Evolutionary conservation across 1,284 basidiomycete species (phyloP).

Genomic region (Melanopsichium pennsylvanicum): DNA sequence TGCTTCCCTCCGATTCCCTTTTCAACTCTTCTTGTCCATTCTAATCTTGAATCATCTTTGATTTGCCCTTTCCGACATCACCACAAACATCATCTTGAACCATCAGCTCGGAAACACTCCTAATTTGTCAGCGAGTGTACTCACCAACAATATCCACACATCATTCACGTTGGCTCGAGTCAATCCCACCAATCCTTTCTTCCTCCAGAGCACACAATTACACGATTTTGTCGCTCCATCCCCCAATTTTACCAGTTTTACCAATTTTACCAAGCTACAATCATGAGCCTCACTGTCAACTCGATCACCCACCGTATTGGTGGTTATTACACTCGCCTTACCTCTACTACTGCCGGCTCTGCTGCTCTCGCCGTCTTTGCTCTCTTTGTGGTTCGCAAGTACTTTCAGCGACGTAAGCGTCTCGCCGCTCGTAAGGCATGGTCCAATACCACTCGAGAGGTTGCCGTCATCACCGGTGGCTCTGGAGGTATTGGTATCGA

Average conservation of each 20-base stretch:
- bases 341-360: conserved; percentile 20
- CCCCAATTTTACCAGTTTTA: too few relatives aligned
- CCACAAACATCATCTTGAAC: too few relatives aligned
- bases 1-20: too few relatives aligned
- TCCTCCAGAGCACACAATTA: too few relatives aligned
- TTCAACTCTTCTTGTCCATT: too few relatives aligned
- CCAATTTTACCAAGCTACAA: too few relatives aligned
- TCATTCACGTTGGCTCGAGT: too few relatives aligned
- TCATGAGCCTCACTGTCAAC: conserved; percentile 25
- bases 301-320: conserved; percentile 20
- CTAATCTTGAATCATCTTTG: background rate
- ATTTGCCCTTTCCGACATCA: too few relatives aligned
- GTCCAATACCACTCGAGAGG: conserved; percentile 54
- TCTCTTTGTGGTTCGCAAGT: conserved; percentile 16
- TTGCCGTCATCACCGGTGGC: conserved; percentile 64
- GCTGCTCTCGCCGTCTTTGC: conserved; percentile 28
- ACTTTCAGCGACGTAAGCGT: conserved; percentile 17
- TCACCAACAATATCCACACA: too few relatives aligned
- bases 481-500: conserved; percentile 61
- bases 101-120: too few relatives aligned
- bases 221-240: too few relatives aligned
- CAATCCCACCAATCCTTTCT: background rate
- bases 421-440: conserved; percentile 36
- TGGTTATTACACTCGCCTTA: conserved; percentile 26
- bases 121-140: too few relatives aligned